A percentile compares a stretch with the other conserved stretches of the same genome.
Evolutionary conservation across 225 moss, liverwort and hornwort genomes (phyloP).

Genomic region (Antitrichia curtipendula): DNA sequence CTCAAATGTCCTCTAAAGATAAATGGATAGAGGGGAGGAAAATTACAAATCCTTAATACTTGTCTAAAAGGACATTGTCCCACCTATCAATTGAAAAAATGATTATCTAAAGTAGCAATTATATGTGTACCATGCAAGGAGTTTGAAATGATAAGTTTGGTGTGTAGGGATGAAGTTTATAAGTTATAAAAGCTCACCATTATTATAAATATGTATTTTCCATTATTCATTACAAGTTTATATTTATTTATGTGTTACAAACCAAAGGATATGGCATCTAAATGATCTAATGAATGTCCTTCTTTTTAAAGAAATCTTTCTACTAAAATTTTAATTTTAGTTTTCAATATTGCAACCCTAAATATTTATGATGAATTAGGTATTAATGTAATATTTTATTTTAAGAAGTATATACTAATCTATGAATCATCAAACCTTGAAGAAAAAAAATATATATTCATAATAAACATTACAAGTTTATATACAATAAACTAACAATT

Average conservation of each 20-base stretch:
- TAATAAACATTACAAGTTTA: neutral
- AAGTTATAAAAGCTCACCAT: no score
- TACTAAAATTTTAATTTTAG: accelerated
- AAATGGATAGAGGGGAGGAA: neutral
- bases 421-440: neutral
- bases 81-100: neutral
- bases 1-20: neutral
- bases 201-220: neutral
- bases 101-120: neutral
- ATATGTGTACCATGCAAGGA: neutral
- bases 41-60: neutral
- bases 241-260: neutral
- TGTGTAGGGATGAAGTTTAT: neutral
- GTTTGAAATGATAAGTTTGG: neutral
- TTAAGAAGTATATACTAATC: neutral
- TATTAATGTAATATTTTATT: neutral
- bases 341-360: neutral
- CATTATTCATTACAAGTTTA: neutral
- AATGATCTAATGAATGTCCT: neutral
- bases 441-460: neutral
- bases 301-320: neutral
- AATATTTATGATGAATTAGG: neutral
- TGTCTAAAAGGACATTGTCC: neutral
- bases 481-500: neutral
- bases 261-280: neutral